These are phyloP conservation scores for Yamadazyma diospyri DNA, from an alignment of 1,139 yeast species.

Conservation along the genomic window DNA sequence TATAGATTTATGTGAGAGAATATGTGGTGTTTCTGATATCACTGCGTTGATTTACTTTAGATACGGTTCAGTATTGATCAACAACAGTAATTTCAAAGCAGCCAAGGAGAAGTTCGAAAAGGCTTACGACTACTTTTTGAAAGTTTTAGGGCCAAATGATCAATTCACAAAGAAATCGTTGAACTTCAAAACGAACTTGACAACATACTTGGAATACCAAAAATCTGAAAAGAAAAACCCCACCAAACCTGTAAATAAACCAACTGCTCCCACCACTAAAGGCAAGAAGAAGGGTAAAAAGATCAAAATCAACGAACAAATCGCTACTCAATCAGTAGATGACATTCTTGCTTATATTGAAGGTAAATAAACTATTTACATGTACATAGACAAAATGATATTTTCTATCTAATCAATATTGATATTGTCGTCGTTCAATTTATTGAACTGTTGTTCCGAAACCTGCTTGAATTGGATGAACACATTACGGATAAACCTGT, in stretches of 20 bases:
- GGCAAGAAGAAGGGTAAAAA: slow-evolving; percentile 25
- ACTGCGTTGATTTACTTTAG: slow-evolving; percentile 62
- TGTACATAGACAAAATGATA: slow-evolving; percentile 8
- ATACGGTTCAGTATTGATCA: slow-evolving; percentile 61
- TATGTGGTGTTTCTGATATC: slow-evolving; percentile 59
- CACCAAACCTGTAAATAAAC: slow-evolving; percentile 14
- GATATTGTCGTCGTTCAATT: slow-evolving; percentile 5
- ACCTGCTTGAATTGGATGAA: slow-evolving; percentile 18
- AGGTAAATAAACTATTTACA: slow-evolving; percentile 30
- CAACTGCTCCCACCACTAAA: slow-evolving; percentile 4
- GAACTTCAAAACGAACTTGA: slow-evolving; percentile 55
- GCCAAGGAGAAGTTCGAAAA: slow-evolving; percentile 52
- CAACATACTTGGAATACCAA: slow-evolving; percentile 38
- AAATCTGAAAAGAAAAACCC: slow-evolving; percentile 25
- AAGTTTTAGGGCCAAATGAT: slow-evolving; percentile 60
- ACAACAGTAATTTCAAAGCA: slow-evolving; percentile 48
- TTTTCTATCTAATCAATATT: slow-evolving; percentile 1
- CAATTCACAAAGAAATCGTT: slow-evolving; percentile 60
- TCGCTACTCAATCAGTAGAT: slow-evolving; percentile 61
- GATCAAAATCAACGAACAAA: slow-evolving; percentile 45
- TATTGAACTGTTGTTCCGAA: slow-evolving; percentile 6
- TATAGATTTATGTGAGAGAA: slow-evolving; percentile 39
- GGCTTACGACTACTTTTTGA: slow-evolving; percentile 53
- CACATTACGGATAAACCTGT: slow-evolving; percentile 34
- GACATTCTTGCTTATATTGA: slow-evolving; percentile 67